Evolutionary conservation across 352 stramenopile genomes (phyloP).

Genomic region (Peronospora tabacina): DNA sequence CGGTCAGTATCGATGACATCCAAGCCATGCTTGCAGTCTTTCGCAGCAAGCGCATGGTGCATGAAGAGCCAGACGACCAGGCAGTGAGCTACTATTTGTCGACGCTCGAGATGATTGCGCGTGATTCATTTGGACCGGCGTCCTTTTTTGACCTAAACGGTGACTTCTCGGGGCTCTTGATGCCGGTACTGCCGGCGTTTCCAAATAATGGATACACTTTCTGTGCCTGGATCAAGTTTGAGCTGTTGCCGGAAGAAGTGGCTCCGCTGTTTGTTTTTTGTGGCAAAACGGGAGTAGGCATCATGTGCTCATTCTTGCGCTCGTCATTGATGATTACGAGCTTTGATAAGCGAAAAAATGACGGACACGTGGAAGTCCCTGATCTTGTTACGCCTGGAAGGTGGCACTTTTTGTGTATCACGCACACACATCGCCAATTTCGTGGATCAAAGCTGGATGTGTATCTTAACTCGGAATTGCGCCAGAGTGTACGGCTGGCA

Average conservation of each 20-base stretch:
- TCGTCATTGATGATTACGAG: slow-evolving; percentile 73
- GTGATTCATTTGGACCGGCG: slow-evolving; percentile 68
- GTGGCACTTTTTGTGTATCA: slow-evolving; percentile 80
- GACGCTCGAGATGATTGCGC: slow-evolving; percentile 80
- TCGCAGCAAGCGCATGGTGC: slow-evolving; percentile 54
- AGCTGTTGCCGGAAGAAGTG: slow-evolving; percentile 56
- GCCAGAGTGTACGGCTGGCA: slow-evolving; percentile 62
- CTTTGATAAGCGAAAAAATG: slow-evolving; percentile 84
- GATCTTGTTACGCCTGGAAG: slow-evolving; percentile 56
- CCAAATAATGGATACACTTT: slow-evolving; percentile 80
- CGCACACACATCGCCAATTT: slow-evolving; percentile 79
- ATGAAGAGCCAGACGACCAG: slow-evolving; percentile 61
- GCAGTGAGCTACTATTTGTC: slow-evolving; percentile 72
- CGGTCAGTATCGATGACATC: slow-evolving; percentile 70
- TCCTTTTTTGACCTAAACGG: slow-evolving; percentile 82
- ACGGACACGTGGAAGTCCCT: slow-evolving; percentile 65
- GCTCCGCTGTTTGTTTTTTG: slow-evolving; percentile 78
- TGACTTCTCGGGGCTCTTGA: slow-evolving; percentile 61
- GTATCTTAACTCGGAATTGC: slow-evolving; percentile 66
- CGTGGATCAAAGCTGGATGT: slow-evolving; percentile 78
- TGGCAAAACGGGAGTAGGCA: slow-evolving; percentile 63
- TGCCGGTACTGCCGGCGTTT: slow-evolving; percentile 65
- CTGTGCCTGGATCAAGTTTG: slow-evolving; percentile 81
- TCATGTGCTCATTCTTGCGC: slow-evolving; percentile 71
- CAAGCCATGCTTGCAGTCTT: slow-evolving; percentile 77